Evolutionary conservation across 768 basidiomycete genomes (phyloP).

Genomic region (Pisolithus microcarpus): DNA sequence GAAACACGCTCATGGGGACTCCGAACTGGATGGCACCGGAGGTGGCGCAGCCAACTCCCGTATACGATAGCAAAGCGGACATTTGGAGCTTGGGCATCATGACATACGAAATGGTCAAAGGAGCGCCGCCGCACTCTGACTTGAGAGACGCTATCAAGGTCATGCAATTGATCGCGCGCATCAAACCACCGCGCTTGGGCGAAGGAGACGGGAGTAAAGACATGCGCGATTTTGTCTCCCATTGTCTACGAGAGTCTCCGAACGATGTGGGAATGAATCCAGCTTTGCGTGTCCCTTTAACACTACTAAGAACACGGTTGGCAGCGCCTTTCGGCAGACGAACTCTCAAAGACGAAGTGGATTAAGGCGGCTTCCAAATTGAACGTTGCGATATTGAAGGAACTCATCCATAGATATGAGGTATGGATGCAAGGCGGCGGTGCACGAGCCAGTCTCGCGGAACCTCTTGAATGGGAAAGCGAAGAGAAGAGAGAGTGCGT

Average conservation of each 20-base stretch:
- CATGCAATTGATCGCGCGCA: conserved; percentile 82
- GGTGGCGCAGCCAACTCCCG: conserved; percentile 81
- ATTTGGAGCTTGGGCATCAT: conserved; percentile 98
- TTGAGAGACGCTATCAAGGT: conserved; percentile 75
- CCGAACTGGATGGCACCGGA: conserved; percentile 99
- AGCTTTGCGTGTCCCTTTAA: not conserved
- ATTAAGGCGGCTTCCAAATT: conserved; percentile 70
- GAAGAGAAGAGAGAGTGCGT: conserved; percentile 54
- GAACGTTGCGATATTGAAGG: conserved; percentile 62
- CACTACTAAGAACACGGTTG: conserved; percentile 4
- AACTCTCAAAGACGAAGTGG: conserved; percentile 83
- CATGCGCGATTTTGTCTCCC: conserved; percentile 81
- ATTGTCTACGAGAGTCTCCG: conserved; percentile 77
- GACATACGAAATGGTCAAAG: conserved; percentile 93
- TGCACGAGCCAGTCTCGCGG: conserved; percentile 70
- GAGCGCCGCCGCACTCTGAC: conserved; percentile 90
- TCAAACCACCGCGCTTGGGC: conserved; percentile 70
- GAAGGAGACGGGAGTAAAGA: conserved; percentile 79
- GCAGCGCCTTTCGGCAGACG: conserved; percentile 85
- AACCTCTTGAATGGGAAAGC: conserved; percentile 64
- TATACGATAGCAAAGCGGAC: conserved; percentile 96
- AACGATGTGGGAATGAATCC: conserved; percentile 48
- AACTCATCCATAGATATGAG: conserved; percentile 74
- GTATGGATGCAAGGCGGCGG: conserved; percentile 62
- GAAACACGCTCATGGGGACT: conserved; percentile 94